Base-by-base conservation (phyloP, 192 early-diverging fungal genomes). In the Podila epigama region DNA sequence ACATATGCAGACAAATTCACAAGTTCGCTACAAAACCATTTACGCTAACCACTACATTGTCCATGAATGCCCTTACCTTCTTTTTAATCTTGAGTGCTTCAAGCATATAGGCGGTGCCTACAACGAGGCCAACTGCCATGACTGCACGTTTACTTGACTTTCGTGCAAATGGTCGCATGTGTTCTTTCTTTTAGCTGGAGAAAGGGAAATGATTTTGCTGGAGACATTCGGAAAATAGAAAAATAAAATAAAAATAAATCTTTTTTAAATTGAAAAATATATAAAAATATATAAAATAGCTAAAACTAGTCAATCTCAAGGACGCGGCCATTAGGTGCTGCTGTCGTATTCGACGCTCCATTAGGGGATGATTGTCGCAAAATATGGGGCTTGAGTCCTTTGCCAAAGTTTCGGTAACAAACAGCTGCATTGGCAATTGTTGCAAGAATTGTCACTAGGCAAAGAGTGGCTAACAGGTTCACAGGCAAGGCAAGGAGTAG, bases 341-440 rank as follows among this genome's bases (percentile, higher is more conserved):
- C 56, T 18, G 59, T 58, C 9, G 52, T 52, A 39, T 29, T 52
- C 20, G 48, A 44, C 7, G 41, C 20, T 3, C 55, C 31, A 3
- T 62, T 36, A 34, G 31, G 58, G 16, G 44, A 48, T 22, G 37
- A 50, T 11, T 75, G 52, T 5, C 44, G 36, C 35, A 64, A 4
- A 13, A 68, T 12, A 60, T 89, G 86, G 13, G 84, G 67, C 79
- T 85, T 85, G 20, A 89, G 64, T 1, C 88, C 88, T 44, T 79
- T 80, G 63, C 88, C 87, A 78, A 89, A 89, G 63, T 86, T 88
- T 20, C 61, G 59, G 65, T 72, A 87, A 41, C 86, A 89, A 16
- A 83, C 39, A 4, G 68, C 60, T 1, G 85, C 81, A 37, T 79
- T 82, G 50, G 48, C 68, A 34, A 89, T 68, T 0, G 85, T 89